Conservation (phyloP, 2,329 filamentous ascomycete species). For the Aspergillus fijiensis region DNA sequence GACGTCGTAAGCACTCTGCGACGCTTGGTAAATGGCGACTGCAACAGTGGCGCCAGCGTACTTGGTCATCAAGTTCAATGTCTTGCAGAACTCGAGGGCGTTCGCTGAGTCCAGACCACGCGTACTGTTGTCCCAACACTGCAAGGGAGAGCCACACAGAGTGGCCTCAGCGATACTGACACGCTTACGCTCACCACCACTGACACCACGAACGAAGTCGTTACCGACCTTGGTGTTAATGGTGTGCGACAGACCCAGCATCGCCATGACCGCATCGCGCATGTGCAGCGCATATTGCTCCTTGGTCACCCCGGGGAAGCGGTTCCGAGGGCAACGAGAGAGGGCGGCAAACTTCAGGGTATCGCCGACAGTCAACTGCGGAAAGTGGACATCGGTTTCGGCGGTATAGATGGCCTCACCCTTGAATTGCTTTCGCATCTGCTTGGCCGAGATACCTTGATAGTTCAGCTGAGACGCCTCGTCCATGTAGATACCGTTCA, state of each 20-base stretch:
- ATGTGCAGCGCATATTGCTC: slow-evolving; percentile 46
- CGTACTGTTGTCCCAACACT: slow-evolving; percentile 53
- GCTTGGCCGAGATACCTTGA: slow-evolving; percentile 51
- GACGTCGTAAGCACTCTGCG: slow-evolving; percentile 52
- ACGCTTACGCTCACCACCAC: slow-evolving; percentile 61
- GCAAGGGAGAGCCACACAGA: slow-evolving; percentile 48
- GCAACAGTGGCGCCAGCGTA: slow-evolving; percentile 51
- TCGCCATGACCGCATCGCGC: slow-evolving; percentile 48
- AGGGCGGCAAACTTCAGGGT: slow-evolving; percentile 75
- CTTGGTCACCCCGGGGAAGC: slow-evolving; percentile 41
- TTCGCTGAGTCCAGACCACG: slow-evolving; percentile 56
- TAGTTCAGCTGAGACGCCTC: slow-evolving; percentile 75
- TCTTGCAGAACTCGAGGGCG: slow-evolving; percentile 57
- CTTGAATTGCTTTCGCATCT: slow-evolving; percentile 69
- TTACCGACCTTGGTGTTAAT: slow-evolving; percentile 50
- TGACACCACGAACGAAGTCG: slow-evolving; percentile 62
- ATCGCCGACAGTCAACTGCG: slow-evolving; percentile 72
- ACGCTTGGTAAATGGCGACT: slow-evolving; percentile 59
- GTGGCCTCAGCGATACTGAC: slow-evolving; percentile 59
- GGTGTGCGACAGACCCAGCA: slow-evolving; percentile 52
- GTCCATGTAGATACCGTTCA: slow-evolving; percentile 75
- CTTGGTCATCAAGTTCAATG: slow-evolving; percentile 52
- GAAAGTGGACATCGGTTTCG: slow-evolving; percentile 78
- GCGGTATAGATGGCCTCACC: slow-evolving; percentile 86
- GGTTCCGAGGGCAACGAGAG: slow-evolving; percentile 54